Evolutionary conservation across 108 stramenopile genomes (phyloP).

Genomic region (Hondaea fermentalgiana): DNA sequence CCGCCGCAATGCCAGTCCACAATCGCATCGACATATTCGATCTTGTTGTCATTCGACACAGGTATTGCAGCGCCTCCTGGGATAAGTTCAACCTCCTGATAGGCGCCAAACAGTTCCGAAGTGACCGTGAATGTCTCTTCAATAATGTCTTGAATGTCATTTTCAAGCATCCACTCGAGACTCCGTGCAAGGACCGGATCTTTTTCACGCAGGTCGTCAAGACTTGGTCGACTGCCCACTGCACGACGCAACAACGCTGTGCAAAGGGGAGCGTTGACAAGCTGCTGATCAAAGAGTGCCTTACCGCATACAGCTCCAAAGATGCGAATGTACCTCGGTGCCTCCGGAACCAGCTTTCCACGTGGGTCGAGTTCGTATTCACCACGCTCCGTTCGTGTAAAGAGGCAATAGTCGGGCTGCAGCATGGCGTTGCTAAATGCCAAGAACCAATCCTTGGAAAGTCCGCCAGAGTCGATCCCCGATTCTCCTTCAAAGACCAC

Average conservation of each 20-base stretch:
- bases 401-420: not conserved
- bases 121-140: not conserved
- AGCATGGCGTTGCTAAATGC: not conserved
- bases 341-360: not conserved
- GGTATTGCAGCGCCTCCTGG: not conserved
- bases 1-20: not conserved
- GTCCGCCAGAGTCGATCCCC: slow-evolving; percentile 24
- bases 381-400: not conserved
- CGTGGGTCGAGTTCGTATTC: not conserved
- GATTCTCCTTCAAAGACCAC: slow-evolving; percentile 19
- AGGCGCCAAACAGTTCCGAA: not conserved
- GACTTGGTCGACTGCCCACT: not conserved
- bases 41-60: not conserved
- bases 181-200: not conserved
- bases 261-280: not conserved
- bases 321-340: not conserved
- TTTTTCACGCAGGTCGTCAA: not conserved
- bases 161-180: not conserved
- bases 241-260: not conserved
- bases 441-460: slow-evolving; percentile 29
- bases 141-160: not conserved
- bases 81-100: not conserved
- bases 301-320: not conserved
- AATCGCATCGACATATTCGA: not conserved
- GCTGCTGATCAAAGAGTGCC: not conserved